These are phyloP conservation scores for Sanghuangporus baumii DNA, from an alignment of 1,284 basidiomycete species.

Conservation along the genomic window DNA sequence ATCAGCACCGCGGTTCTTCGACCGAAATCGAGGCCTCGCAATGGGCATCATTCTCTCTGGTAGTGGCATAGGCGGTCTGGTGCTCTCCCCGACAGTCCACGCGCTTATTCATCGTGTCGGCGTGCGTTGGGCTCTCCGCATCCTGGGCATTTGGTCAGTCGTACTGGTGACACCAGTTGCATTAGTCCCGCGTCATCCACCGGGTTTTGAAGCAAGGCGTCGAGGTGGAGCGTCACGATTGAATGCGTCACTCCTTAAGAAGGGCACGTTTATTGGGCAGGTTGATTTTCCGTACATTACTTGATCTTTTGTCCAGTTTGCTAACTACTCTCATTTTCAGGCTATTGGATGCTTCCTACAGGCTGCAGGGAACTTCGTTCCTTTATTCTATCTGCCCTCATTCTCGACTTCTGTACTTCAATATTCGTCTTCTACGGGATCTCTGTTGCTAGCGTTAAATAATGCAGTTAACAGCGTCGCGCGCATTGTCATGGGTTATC, in stretches of 20 bases:
- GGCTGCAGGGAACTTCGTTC: conserved; percentile 41
- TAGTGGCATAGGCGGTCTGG: conserved; percentile 37
- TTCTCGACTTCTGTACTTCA: conserved; percentile 37
- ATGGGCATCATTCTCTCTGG: conserved; percentile 41
- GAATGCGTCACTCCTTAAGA: conserved; percentile 32
- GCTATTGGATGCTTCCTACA: conserved; percentile 38
- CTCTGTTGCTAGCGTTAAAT: conserved; percentile 36
- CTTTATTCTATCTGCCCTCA: conserved; percentile 38
- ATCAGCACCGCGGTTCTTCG: conserved; percentile 39
- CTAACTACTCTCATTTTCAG: conserved; percentile 22
- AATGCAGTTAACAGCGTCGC: conserved; percentile 40
- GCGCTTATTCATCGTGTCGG: conserved; percentile 32
- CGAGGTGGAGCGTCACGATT: conserved; percentile 24
- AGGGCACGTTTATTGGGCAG: conserved; percentile 40
- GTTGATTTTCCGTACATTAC: conserved; percentile 21
- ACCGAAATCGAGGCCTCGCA: conserved; percentile 39
- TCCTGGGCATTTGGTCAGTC: conserved; percentile 38
- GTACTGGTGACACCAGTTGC: conserved; percentile 34
- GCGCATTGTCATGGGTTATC: conserved; percentile 36
- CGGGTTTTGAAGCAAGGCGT: conserved; percentile 21
- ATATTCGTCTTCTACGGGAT: conserved; percentile 34
- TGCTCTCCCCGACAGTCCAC: conserved; percentile 39
- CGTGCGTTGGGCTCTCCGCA: conserved; percentile 33
- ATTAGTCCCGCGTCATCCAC: conserved; percentile 28
- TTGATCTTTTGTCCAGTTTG: not conserved